Conservation (phyloP, 371 early-diverging fungal genomes). For the Globomyces sp. region DNA sequence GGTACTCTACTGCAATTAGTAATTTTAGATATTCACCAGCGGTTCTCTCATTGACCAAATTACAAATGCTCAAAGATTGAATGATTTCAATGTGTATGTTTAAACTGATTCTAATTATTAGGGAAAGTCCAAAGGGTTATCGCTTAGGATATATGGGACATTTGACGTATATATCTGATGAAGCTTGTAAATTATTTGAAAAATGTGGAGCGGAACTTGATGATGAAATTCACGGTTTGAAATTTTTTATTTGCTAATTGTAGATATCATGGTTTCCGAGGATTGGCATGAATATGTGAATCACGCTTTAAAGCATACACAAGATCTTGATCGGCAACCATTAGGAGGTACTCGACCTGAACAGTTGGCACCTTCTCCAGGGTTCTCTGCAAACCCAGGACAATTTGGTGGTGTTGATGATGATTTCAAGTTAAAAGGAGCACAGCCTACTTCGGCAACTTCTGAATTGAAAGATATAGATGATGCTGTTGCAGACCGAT, state of each 20-base stretch:
- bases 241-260: neutral
- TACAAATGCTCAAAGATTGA: constrained; percentile 66
- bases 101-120: constrained; percentile 26
- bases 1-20: constrained; percentile 28
- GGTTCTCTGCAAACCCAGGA: constrained; percentile 19
- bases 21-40: constrained; percentile 66
- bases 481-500: constrained; percentile 10
- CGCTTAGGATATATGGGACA: constrained; percentile 97
- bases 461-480: constrained; percentile 5
- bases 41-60: constrained; percentile 77
- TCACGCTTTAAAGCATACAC: constrained; percentile 73
- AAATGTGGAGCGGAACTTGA: constrained; percentile 46
- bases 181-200: constrained; percentile 83
- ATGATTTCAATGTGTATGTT: constrained; percentile 60
- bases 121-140: constrained; percentile 79
- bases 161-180: constrained; percentile 92
- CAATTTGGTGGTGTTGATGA: constrained; percentile 29
- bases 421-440: constrained; percentile 21
- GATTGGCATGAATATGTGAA: constrained; percentile 86
- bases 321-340: constrained; percentile 83
- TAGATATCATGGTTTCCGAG: constrained; percentile 65
- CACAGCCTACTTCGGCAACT: neutral
- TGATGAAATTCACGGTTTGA: constrained; percentile 47
- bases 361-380: constrained; percentile 18
- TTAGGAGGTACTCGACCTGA: constrained; percentile 83